A percentile compares a stretch with the other conserved stretches of the same genome.
Conservation (phyloP, 2,329 filamentous ascomycete genomes). For the Eurotiales sp. region DNA sequence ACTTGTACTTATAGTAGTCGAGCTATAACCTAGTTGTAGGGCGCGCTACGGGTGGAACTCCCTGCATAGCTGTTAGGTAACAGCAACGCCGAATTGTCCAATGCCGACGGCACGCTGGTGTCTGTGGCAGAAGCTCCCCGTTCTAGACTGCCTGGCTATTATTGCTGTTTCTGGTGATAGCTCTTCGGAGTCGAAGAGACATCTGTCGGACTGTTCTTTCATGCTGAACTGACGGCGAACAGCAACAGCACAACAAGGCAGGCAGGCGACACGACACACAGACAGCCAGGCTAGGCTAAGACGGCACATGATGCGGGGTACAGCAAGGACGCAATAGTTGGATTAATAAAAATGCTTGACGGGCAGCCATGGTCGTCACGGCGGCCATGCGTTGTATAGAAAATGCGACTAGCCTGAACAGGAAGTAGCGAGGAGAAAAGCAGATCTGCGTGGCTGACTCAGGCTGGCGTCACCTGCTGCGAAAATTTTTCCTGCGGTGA, state of each 20-base stretch:
- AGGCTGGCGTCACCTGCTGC: slow-evolving; percentile 5
- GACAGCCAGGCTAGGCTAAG: neutral
- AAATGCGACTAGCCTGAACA: slow-evolving; percentile 4
- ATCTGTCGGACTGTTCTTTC: neutral
- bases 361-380: too few relatives aligned
- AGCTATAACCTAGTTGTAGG: neutral
- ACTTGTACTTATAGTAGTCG: too few relatives aligned
- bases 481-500: slow-evolving; percentile 11
- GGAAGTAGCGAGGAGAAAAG: slow-evolving; percentile 10
- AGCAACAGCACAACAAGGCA: too few relatives aligned
- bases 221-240: too few relatives aligned
- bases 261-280: too few relatives aligned
- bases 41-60: neutral
- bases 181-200: neutral
- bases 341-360: too few relatives aligned
- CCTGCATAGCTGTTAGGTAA: slow-evolving; percentile 9
- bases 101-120: slow-evolving; percentile 4
- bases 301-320: slow-evolving; percentile 12
- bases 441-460: too few relatives aligned
- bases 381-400: too few relatives aligned
- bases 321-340: slow-evolving; percentile 10
- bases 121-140: neutral
- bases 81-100: slow-evolving; percentile 1
- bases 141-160: neutral
- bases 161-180: too few relatives aligned